Conservation (phyloP, 2,329 filamentous ascomycete genomes). For the Cladophialophora chaetospira region DNA sequence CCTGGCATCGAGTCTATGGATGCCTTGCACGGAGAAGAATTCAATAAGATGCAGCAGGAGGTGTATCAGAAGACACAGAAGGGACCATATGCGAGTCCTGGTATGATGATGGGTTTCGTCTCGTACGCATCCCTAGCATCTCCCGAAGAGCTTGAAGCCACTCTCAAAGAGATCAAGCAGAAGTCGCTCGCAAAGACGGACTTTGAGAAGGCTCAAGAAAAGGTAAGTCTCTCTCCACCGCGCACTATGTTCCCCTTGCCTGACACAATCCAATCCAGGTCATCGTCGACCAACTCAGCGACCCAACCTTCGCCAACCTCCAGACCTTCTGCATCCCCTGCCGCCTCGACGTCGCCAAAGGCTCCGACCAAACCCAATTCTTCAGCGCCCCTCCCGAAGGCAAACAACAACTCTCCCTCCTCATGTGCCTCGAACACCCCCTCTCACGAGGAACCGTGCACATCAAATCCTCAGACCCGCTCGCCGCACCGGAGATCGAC, state of each 20-base stretch:
- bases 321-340: conserved; percentile 30
- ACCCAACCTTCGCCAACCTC: conserved; percentile 27
- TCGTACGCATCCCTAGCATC: conserved; percentile 41
- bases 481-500: conserved; percentile 45
- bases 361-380: conserved; percentile 30
- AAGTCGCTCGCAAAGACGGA: conserved; percentile 39
- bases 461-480: conserved; percentile 43
- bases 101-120: conserved; percentile 42
- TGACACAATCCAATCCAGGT: conserved; percentile 14
- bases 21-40: conserved; percentile 40
- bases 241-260: not conserved
- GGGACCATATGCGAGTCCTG: conserved; percentile 38
- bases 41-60: conserved; percentile 38
- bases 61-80: conserved; percentile 37
- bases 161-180: conserved; percentile 36
- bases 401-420: conserved; percentile 24
- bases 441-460: conserved; percentile 50
- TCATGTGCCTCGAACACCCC: conserved; percentile 36
- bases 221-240: conserved; percentile 17
- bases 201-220: conserved; percentile 41
- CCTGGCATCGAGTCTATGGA: conserved; percentile 39
- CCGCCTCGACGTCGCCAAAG: conserved; percentile 28
- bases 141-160: conserved; percentile 37
- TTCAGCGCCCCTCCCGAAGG: conserved; percentile 25
- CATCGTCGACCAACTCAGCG: conserved; percentile 38